Percentiles rank a stretch among this genome's conserved stretches.
Conservation (phyloP, 306 rosid species). For the Dalbergia oliveri region DNA sequence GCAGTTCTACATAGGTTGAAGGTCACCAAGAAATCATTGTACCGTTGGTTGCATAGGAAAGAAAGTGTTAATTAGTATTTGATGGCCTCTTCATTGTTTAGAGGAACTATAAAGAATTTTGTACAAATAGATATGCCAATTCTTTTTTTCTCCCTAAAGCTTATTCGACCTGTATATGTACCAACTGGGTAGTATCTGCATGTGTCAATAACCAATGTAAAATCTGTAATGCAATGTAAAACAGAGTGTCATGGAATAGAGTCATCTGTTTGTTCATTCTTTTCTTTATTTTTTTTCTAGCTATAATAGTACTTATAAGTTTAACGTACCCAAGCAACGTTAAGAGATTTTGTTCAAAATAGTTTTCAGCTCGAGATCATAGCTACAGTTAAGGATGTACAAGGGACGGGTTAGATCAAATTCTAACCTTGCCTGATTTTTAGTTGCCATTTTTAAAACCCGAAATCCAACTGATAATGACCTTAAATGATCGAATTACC, state of each 20-base stretch:
- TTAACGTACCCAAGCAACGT: no score
- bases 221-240: constrained; percentile 19
- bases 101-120: constrained; percentile 28
- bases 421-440: no score
- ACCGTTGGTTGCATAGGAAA: constrained; percentile 72
- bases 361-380: background rate
- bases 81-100: constrained; percentile 31
- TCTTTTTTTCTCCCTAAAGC: background rate
- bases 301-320: constrained; percentile 21
- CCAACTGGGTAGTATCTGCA: constrained; percentile 1
- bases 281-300: background rate
- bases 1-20: constrained; percentile 72
- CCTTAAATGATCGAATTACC: no score
- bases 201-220: constrained; percentile 37
- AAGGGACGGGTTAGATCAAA: no score
- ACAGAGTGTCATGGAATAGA: constrained; percentile 37
- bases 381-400: constrained; percentile 27
- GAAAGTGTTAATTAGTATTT: constrained; percentile 36
- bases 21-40: constrained; percentile 78
- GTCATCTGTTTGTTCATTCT: background rate
- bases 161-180: constrained; percentile 29
- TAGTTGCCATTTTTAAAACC: no score
- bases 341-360: no score
- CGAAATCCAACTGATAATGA: no score
- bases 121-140: constrained; percentile 42